A percentile compares a stretch with the other conserved stretches of the same genome.
These are phyloP conservation scores for Schoenoplectus tabernaemontani DNA, from an alignment of 202 grass and related monocot species.

Conservation along the genomic window DNA sequence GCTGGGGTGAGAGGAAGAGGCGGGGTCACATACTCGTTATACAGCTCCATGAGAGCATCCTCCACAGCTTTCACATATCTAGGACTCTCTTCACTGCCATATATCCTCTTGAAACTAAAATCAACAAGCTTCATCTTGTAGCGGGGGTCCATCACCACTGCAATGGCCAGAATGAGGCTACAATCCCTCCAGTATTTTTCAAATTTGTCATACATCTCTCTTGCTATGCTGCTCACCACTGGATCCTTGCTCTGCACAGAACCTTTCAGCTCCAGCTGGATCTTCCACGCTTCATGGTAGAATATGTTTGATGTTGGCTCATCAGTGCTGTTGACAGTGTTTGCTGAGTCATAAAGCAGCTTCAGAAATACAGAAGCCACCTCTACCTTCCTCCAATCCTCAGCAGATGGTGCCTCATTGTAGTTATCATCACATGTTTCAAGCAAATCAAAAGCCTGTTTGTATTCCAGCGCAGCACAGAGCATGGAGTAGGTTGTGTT, in stretches of 20 bases:
- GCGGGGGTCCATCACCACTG: conserved; percentile 49
- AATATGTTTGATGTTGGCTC: conserved; percentile 43
- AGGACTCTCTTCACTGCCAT: conserved; percentile 24
- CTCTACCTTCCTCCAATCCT: conserved; percentile 51
- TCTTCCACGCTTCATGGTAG: conserved; percentile 53
- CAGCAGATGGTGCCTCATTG: conserved; percentile 41
- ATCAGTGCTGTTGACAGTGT: conserved; percentile 27
- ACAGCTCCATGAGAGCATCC: conserved; percentile 45
- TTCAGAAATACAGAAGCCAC: conserved; percentile 39
- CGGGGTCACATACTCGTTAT: conserved; percentile 43
- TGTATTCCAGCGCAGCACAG: conserved; percentile 43
- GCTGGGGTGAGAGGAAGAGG: conserved; percentile 36
- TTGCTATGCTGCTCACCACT: conserved; percentile 32
- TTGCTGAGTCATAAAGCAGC: conserved; percentile 46
- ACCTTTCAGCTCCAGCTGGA: conserved; percentile 41
- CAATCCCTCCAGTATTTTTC: conserved; percentile 61
- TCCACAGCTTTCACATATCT: conserved; percentile 46
- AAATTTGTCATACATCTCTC: conserved; percentile 46
- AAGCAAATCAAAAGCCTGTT: conserved; percentile 37
- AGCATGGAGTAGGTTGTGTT: conserved; percentile 53
- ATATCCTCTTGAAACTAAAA: conserved; percentile 47
- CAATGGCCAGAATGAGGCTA: conserved; percentile 40
- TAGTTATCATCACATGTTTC: conserved; percentile 54
- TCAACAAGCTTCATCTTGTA: conserved; percentile 64
- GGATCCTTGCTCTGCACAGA: conserved; percentile 25